Evolutionary conservation across 116 monocot species (phyloP), one percentile per base, ranked within the genome.

Genomic region (Zostera marina): DNA sequence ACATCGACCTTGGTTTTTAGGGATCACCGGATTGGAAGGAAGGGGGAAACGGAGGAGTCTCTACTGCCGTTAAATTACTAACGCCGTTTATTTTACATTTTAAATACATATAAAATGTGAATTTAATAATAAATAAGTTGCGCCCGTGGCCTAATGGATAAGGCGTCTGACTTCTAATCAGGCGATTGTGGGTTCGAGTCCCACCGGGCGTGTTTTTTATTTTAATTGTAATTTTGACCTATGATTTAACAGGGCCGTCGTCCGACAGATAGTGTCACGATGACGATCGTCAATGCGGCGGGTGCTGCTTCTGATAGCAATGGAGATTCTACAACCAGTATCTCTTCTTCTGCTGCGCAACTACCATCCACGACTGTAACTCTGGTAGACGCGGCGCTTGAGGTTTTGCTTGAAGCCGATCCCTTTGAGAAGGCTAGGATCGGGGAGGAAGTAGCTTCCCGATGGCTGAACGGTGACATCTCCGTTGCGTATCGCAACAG

Each of bases 101-200:
- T 32, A 32, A 32, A 26, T 26, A 26, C 3, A 1, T 26, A 4
- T 2, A 26, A 26, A 26, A 26, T 1, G 26, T 2, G 26, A 26
- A 26, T 26, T 26, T 2, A 4, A 26, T 26, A 26, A 4, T 2
- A 32, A 0, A 32, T 3, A 5, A 32, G 5, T 32, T 7, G 87
- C 87, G 76, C 94, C 79, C 82, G 85, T 96, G 89, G 89, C 89
- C 96, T 96, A 96, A 88, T 96, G 89, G 89, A 96, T 89, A 96
- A 96, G 89, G 89, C 89, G 89, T 96, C 85, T 96, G 89, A 94
- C 94, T 94, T 94, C 88, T 94, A 94, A 94, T 94, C 94, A 88
- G 84, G 85, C 85, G 94, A 88, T 72, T 82, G 81, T 88, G 88
- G 94, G 88, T 94, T 94, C 82, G 88, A 94, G 84, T 94, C 94